Evolutionary conservation across 1,284 basidiomycete genomes (phyloP).

Genomic region (Puccinia novopanici): DNA sequence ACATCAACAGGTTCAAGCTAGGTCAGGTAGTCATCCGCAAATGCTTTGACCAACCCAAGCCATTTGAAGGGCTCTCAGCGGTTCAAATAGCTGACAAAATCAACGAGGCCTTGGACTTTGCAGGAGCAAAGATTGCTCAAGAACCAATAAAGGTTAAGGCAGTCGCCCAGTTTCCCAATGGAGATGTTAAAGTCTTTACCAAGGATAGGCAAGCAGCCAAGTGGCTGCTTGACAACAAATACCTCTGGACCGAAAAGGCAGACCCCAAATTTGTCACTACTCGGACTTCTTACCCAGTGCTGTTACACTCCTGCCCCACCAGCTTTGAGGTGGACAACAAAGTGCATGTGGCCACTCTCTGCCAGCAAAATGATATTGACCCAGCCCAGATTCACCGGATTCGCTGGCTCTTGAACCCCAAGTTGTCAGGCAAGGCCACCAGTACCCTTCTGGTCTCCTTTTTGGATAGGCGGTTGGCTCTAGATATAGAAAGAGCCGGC

Average conservation of each 20-base stretch:
- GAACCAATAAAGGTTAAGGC: background rate
- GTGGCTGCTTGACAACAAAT: constrained; percentile 8
- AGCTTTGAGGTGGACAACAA: background rate
- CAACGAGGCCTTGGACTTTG: background rate
- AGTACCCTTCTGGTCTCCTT: background rate
- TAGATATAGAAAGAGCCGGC: background rate
- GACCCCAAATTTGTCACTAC: background rate
- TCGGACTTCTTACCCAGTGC: too few species aligned
- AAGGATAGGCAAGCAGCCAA: background rate
- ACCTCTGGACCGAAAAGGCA: background rate
- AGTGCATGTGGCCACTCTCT: background rate
- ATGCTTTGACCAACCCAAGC: background rate
- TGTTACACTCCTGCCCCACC: background rate
- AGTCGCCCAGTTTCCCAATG: background rate
- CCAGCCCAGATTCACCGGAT: background rate
- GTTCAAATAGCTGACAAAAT: background rate
- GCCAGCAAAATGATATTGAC: constrained; percentile 15
- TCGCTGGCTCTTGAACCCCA: background rate
- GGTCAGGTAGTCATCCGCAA: background rate
- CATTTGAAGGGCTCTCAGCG: background rate
- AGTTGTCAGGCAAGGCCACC: background rate
- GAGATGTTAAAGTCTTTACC: background rate
- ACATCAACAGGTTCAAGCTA: background rate
- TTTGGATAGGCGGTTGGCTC: background rate
- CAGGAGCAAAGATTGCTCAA: background rate